Evolutionary conservation across 2,329 filamentous ascomycete genomes (phyloP).

Genomic region (Xylariaceae sp.): DNA sequence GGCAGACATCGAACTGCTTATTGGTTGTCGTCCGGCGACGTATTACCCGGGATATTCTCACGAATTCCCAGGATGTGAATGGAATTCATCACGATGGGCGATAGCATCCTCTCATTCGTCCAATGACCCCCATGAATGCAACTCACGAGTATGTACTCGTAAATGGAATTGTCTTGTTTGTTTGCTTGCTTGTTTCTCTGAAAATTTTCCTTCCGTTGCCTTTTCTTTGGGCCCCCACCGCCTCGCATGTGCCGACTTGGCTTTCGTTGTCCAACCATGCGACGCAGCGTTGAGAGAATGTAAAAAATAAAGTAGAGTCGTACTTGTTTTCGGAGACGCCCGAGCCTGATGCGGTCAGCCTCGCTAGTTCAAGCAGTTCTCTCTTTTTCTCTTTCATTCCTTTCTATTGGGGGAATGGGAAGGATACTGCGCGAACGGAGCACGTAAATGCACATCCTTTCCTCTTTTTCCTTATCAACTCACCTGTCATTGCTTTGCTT

Average conservation of each 20-base stretch:
- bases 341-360: constrained; percentile 20
- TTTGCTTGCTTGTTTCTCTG: background rate
- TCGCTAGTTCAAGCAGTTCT: constrained; percentile 1
- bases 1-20: background rate
- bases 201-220: background rate
- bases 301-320: background rate
- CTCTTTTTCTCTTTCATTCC: background rate
- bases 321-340: constrained; percentile 16
- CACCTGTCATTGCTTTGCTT: background rate
- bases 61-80: background rate
- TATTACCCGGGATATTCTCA: background rate
- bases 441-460: background rate
- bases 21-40: background rate
- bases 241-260: constrained; percentile 4
- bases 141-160: background rate
- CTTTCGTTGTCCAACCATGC: constrained; percentile 6
- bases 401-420: background rate
- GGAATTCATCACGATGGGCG: background rate
- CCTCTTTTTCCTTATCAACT: background rate
- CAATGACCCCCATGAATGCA: background rate
- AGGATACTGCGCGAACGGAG: background rate
- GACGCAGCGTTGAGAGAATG: constrained; percentile 7
- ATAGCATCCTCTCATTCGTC: constrained; percentile 1
- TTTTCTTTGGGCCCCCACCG: constrained; percentile 10
- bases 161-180: background rate